Conservation (phyloP, 345 rosid species). For the Hibiscus mutabilis region DNA sequence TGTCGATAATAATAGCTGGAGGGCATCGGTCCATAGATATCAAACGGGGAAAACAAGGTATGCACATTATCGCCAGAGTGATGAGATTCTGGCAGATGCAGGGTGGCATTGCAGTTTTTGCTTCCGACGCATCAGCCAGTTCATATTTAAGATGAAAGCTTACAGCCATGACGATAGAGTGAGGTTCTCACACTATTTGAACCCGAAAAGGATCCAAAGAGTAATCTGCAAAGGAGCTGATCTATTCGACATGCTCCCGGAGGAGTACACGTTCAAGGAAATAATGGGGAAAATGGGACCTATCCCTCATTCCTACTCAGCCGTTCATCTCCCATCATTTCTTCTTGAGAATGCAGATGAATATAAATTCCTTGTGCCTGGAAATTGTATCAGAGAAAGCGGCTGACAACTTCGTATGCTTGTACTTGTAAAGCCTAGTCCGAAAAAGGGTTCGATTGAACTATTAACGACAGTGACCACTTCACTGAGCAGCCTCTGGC, state of each 20-base stretch:
- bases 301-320: conserved; percentile 64
- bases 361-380: conserved; percentile 60
- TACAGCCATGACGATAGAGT: conserved; percentile 72
- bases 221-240: conserved; percentile 64
- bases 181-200: conserved; percentile 48
- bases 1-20: conserved; percentile 41
- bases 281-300: conserved; percentile 79
- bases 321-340: conserved; percentile 57
- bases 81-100: conserved; percentile 60
- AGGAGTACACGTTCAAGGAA: conserved; percentile 67
- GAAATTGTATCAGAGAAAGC: conserved; percentile 52
- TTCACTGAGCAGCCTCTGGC: not conserved
- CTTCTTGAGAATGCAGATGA: conserved; percentile 52
- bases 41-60: conserved; percentile 53
- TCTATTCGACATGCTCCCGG: conserved; percentile 69
- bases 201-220: conserved; percentile 60
- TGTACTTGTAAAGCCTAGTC: conserved; percentile 4
- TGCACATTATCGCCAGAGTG: conserved; percentile 63
- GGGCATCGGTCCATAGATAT: conserved; percentile 54
- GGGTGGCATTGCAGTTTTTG: conserved; percentile 87
- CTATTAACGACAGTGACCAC: not conserved
- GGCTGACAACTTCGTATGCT: conserved; percentile 17
- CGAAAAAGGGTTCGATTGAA: not conserved
- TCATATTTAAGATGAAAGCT: conserved; percentile 71
- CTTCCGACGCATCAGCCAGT: conserved; percentile 52